phyloP scores from a whole-genome alignment of 176 grass and related monocot genomes.

The Avena atlantica region DNA sequence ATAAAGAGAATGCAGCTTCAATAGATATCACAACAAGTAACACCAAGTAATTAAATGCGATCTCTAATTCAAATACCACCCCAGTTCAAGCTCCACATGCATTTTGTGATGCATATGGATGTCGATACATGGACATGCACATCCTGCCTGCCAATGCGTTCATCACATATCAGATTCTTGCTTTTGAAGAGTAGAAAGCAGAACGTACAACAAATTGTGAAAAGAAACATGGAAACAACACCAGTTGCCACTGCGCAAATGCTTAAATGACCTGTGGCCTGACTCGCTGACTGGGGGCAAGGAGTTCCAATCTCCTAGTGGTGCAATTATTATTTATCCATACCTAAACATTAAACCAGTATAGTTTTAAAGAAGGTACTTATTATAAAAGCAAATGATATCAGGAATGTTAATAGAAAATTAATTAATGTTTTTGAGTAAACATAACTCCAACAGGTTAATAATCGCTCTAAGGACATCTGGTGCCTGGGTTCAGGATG shows the following conservation, averaged over 20 bases:
- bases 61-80: slow-evolving; percentile 49
- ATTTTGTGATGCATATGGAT: slow-evolving; percentile 41
- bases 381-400: not conserved
- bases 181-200: slow-evolving; percentile 8
- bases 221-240: not conserved
- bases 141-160: slow-evolving; percentile 56
- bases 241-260: not conserved
- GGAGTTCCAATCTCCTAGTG: not conserved
- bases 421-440: not conserved
- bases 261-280: not conserved
- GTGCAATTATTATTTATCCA: not conserved
- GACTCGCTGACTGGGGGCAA: not conserved
- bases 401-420: not conserved
- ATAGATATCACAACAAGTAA: slow-evolving; percentile 16
- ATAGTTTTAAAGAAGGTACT: too few relatives aligned
- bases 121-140: slow-evolving; percentile 24
- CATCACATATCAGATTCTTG: slow-evolving; percentile 45
- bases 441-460: slow-evolving; percentile 22
- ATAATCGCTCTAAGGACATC: not conserved
- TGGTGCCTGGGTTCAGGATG: not conserved
- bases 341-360: not conserved
- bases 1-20: slow-evolving; percentile 49
- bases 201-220: not conserved
- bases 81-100: slow-evolving; percentile 43
- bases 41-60: slow-evolving; percentile 35